phyloP scores from a whole-genome alignment of 2,329 filamentous ascomycete species.

The Ophiostoma fasciatum region DNA sequence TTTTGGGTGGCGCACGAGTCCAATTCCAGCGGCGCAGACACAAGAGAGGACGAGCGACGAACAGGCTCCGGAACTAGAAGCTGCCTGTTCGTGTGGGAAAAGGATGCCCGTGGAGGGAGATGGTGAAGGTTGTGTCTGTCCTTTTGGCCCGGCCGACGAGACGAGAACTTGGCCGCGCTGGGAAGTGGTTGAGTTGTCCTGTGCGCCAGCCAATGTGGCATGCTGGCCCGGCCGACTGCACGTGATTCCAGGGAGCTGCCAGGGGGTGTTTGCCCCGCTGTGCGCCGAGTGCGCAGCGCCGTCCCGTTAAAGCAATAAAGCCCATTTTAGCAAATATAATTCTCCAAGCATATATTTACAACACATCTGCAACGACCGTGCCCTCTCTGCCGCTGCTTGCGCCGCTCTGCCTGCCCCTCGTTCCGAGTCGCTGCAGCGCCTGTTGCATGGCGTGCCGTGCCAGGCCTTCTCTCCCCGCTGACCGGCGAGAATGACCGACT shows the following conservation, averaged over 20 bases:
- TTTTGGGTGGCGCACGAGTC: neutral
- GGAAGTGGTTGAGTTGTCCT: conserved; percentile 10
- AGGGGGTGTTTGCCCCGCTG: conserved; percentile 2
- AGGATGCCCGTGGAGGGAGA: neutral
- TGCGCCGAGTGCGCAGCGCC: neutral
- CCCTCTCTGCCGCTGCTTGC: no score
- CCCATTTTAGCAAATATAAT: neutral
- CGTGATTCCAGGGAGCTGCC: conserved; percentile 5
- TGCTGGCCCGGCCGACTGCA: conserved; percentile 2
- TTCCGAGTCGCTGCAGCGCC: neutral
- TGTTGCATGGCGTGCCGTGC: neutral
- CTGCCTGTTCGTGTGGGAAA: neutral
- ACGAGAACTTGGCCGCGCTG: neutral
- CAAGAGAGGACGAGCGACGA: neutral
- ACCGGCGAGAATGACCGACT: conserved; percentile 62
- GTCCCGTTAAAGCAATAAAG: neutral
- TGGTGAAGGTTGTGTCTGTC: conserved; percentile 6
- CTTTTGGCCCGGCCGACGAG: conserved; percentile 7
- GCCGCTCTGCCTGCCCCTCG: no score
- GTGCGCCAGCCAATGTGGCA: conserved; percentile 3
- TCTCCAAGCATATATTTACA: no score
- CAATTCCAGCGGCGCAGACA: neutral
- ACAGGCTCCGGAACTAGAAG: neutral
- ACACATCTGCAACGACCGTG: no score
- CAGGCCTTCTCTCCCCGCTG: no score